Base-by-base conservation (phyloP, 768 basidiomycete species). In the Serpula lacrymans region DNA sequence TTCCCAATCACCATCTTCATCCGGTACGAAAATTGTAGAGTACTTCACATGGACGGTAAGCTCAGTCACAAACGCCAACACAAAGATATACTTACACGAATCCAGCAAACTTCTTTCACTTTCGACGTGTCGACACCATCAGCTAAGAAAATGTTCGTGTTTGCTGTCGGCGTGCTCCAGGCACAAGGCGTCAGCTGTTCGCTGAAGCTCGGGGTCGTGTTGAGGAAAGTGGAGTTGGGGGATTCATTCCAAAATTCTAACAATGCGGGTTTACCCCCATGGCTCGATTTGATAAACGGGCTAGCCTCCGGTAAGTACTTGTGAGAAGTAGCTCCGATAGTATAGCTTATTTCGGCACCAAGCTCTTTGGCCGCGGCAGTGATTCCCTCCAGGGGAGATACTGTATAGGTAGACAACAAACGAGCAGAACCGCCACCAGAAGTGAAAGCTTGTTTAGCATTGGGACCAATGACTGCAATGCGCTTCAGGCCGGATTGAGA, bases 381-480 rank as follows among this genome's bases (percentile, higher is more conserved):
- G 43, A 84, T 75, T 4, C 79, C 82, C 36, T 80, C 67, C 13
- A 75, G 67, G 16, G 81, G 81, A 1, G 81, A 75, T 12, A 78
- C 69, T 2, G 67, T 64, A 53, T 78, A 82, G 1, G 73, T 65
- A 0, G 77, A 65, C 14, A 65, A 53, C 16, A 84, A 62, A 2
- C 63, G 58, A 2, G 80, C 81, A 8, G 77, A 78, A 17, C 82
- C 81, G 27, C 80, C 80, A 7, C 80, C 78, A 21, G 77, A 78
- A 29, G 71, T 72, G 45, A 73, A 66, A 0, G 70, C 64, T 25
- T 58, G 52, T 52, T 74, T 80, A 5, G 74, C 77, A 54, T 83
- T 82, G 3, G 79, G 77, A 0, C 81, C 82, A 45, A 83, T 78
- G 34, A 84, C 69, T 9, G 77, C 80, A 30, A 84, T 70, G 32